Base-by-base conservation (phyloP, 768 basidiomycete genomes). In the Hysterangium stoloniferum region DNA sequence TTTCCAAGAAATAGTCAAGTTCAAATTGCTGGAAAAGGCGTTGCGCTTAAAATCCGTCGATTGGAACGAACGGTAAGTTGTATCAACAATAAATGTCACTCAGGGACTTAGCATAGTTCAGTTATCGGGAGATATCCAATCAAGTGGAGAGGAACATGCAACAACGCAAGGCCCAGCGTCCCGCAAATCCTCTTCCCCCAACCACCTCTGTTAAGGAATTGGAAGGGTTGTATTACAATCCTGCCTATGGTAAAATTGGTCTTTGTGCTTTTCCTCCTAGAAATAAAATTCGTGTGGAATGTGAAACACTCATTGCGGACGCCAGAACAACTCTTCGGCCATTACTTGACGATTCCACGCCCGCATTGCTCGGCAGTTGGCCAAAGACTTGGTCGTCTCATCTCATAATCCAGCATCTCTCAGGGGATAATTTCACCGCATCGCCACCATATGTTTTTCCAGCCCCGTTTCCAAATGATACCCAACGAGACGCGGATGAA, bases 141-240 rank as follows among this genome's bases (percentile, higher is more conserved):
- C 32, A 7, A 28, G 37, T 34, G 41, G 28, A 37, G n/a, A n/a
- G 3, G 20, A 3, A 37, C 5, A 37, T n/a, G n/a, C 7, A 37
- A n/a, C 27, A 7, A 17, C 19, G 12, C n/a, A 11, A 15, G 11
- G 35, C 34, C 8, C 11, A 4, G 15, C 42, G 19, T 28, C 56
- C 4, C 48, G 68, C n/a, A 59, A 63, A 2, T 56, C 51, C 0
- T 65, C 68, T 35, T 50, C 65, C 6, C n/a, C n/a, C n/a, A n/a
- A n/a, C n/a, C n/a, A n/a, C n/a, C n/a, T 13, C 36, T 51, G 19
- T 33, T 55, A 4, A n/a, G n/a, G n/a, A n/a, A n/a, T n/a, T n/a
- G n/a, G n/a, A n/a, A n/a, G 71, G 74, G 9, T 66, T 63, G 0
- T 75, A 73, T 54, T 6, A 40, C 3, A 58, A 67, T 44, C 57